A percentile compares a stretch with the other conserved stretches of the same genome.
phyloP scores from a whole-genome alignment of 352 stramenopile genomes.

The Pythium myriotylum region DNA sequence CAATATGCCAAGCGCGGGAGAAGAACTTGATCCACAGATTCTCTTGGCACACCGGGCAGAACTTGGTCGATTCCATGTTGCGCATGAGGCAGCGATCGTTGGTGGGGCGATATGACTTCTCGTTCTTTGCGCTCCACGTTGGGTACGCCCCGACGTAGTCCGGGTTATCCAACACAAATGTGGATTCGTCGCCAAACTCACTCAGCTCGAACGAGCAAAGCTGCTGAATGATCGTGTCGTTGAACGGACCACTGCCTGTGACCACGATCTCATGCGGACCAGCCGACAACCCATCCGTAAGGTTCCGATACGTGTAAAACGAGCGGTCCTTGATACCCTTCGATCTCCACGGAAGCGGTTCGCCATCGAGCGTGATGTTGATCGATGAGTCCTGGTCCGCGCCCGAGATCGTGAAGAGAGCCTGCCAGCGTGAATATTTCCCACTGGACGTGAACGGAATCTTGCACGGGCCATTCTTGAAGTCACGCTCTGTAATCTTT shows the following conservation, averaged over 20 bases:
- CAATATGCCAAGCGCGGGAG: conserved; percentile 27
- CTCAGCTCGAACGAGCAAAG: conserved; percentile 1
- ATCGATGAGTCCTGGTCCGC: background rate
- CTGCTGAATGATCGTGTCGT: background rate
- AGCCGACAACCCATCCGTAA: background rate
- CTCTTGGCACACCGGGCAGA: conserved; percentile 36
- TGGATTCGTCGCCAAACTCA: background rate
- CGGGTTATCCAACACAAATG: conserved; percentile 3
- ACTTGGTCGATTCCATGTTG: conserved; percentile 35
- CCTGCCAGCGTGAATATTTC: background rate
- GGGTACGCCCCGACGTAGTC: conserved; percentile 33
- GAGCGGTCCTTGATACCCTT: background rate
- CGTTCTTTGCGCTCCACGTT: conserved; percentile 28
- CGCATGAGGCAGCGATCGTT: conserved; percentile 39
- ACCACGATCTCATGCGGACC: conserved; percentile 1
- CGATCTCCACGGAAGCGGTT: background rate
- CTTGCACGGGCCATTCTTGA: background rate
- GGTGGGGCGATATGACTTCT: conserved; percentile 30
- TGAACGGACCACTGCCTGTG: background rate
- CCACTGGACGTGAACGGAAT: background rate
- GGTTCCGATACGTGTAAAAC: background rate
- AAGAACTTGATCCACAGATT: conserved; percentile 38
- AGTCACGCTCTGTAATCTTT: background rate
- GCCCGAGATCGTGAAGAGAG: background rate
- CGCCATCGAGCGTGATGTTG: background rate